Evolutionary conservation across 2,329 filamentous ascomycete species (phyloP).

Genomic region (Pseudocercospora macadamiae): DNA sequence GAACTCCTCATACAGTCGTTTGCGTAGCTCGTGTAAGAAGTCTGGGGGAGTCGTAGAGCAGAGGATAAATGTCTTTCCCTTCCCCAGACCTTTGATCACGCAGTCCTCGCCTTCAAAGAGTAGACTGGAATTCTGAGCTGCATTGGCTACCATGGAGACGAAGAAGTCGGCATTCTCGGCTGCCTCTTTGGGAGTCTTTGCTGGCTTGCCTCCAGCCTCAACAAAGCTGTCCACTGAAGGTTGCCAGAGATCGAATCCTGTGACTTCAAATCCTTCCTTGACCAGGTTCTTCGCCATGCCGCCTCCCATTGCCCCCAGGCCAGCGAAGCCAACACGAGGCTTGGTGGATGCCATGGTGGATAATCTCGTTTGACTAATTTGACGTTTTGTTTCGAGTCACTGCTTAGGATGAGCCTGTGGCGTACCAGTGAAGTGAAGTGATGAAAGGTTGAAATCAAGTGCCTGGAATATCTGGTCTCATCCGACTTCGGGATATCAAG

Average conservation of each 20-base stretch:
- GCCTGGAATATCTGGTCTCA: not conserved
- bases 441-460: too few relatives aligned
- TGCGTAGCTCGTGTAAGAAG: slow-evolving; percentile 64
- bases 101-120: slow-evolving; percentile 63
- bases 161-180: slow-evolving; percentile 63
- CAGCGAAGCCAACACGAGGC: slow-evolving; percentile 59
- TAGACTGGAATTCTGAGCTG: slow-evolving; percentile 67
- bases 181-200: slow-evolving; percentile 63
- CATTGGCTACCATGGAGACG: slow-evolving; percentile 76
- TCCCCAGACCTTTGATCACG: slow-evolving; percentile 57
- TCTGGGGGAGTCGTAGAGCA: slow-evolving; percentile 72
- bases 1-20: slow-evolving; percentile 54
- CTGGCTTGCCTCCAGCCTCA: slow-evolving; percentile 60
- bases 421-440: too few relatives aligned
- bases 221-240: slow-evolving; percentile 69
- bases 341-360: slow-evolving; percentile 27
- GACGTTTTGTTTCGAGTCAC: not conserved
- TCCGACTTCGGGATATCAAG: not conserved
- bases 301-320: slow-evolving; percentile 80
- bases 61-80: slow-evolving; percentile 64
- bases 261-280: slow-evolving; percentile 67
- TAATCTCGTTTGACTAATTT: not conserved
- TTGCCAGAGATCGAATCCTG: slow-evolving; percentile 71
- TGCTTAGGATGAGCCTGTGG: too few relatives aligned
- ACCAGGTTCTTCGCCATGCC: slow-evolving; percentile 78